These are phyloP conservation scores for Kingdonia uniflora DNA, from an alignment of 164 flowering plant species.

Conservation along the genomic window DNA sequence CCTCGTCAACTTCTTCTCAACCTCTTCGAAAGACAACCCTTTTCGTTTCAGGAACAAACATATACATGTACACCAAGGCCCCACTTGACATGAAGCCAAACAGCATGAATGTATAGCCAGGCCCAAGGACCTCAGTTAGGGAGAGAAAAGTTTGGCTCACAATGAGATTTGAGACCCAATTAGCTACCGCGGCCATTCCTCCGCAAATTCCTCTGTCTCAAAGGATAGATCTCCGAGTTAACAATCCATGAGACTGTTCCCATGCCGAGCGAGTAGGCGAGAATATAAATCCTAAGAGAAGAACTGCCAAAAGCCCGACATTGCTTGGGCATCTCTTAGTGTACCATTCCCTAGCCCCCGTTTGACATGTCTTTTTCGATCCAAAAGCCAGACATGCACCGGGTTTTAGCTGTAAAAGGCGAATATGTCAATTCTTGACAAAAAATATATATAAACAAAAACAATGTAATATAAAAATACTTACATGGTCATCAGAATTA, in stretches of 20 bases:
- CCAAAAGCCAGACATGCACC: slow-evolving; percentile 44
- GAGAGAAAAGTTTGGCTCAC: slow-evolving; percentile 49
- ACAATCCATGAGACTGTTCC: slow-evolving; percentile 68
- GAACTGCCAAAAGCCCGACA: slow-evolving; percentile 42
- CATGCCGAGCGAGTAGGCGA: slow-evolving; percentile 68
- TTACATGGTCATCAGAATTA: slow-evolving; percentile 33
- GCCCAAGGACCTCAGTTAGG: slow-evolving; percentile 39
- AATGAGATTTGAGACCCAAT: slow-evolving; percentile 52
- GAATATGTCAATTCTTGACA: not conserved
- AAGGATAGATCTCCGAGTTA: slow-evolving; percentile 68
- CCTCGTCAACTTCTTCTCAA: slow-evolving; percentile 47
- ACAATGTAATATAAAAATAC: not conserved
- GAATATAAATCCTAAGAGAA: slow-evolving; percentile 52
- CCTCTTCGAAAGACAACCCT: slow-evolving; percentile 56
- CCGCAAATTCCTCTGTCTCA: slow-evolving; percentile 58
- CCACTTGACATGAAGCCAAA: slow-evolving; percentile 37
- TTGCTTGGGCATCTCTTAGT: slow-evolving; percentile 58
- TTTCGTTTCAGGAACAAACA: slow-evolving; percentile 62
- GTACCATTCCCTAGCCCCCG: slow-evolving; percentile 35
- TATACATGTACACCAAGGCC: slow-evolving; percentile 33
- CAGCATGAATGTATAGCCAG: slow-evolving; percentile 41
- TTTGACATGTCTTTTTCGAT: slow-evolving; percentile 25
- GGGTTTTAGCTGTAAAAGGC: slow-evolving; percentile 29
- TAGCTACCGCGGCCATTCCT: slow-evolving; percentile 54
- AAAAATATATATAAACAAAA: not conserved